Base-by-base conservation (phyloP, 306 rosid genomes). In the Dryas drummondii region DNA sequence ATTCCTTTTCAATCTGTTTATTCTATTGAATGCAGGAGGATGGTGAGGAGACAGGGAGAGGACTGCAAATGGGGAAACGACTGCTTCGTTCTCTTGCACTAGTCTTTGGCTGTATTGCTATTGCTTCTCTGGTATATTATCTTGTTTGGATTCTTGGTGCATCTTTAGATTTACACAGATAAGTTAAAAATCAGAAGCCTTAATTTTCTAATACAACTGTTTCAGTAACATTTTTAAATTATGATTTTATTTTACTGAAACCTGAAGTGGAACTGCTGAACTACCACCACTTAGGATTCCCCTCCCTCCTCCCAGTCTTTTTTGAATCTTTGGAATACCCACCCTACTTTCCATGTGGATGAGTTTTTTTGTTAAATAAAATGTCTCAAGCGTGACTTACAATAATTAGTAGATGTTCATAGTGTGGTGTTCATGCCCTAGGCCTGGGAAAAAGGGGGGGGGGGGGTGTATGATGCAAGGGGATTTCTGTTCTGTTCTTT, bases 11-110 rank as follows among this genome's bases (percentile, higher is more conserved):
- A 0, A 13, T n/a, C 49, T 63, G 37, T 1, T 41, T 40, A 4
- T 63, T 41, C 49, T 41, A 41, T 63, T 78, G 71, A 32, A 79
- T 85, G 71, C 88, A 94, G 99, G 97, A 86, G 84, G 99, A 94
- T 8, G 99, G 97, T 69, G 99, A 94, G 84, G 97, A 91, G 76
- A 73, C 89, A 53, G 97, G 99, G 53, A 85, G 88, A 76, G 99
- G 86, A 17, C 51, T 94, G 87, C 96, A 91, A 57, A 90, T 92
- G 99, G 97, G 99, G 66, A 94, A 94, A 79, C 88, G 97, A 66
- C 77, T 94, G 79, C 88, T 94, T 58, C 89, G 99, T 19, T 75
- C 99, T 69, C 91, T 94, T 67, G 87, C 91, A 44, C 84, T 94
- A 82, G 96, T 90, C 76, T 94, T 94, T 79, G 98, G 98, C 76